Percentiles rank a stretch among this genome's conserved stretches.
These are phyloP conservation scores for Sugiyamaella lignohabitans DNA, from an alignment of 805 yeast genomes.

Conservation along the genomic window DNA sequence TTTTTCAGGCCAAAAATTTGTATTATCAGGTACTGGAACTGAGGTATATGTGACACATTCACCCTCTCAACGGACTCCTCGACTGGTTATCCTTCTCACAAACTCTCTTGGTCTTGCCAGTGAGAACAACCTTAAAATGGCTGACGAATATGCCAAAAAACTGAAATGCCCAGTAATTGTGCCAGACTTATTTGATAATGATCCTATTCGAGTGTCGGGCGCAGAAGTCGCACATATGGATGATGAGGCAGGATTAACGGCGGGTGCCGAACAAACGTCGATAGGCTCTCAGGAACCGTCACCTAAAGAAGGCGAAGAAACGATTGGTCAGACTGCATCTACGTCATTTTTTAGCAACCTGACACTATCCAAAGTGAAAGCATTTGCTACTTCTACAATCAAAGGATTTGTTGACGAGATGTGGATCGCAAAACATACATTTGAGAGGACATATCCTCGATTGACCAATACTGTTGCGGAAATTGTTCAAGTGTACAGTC, in stretches of 20 bases:
- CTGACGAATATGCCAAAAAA: slow-evolving; percentile 26
- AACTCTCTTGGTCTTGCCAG: slow-evolving; percentile 30
- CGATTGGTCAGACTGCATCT: neutral
- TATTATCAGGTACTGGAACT: slow-evolving; percentile 18
- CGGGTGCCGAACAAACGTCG: neutral
- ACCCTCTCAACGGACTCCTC: slow-evolving; percentile 7
- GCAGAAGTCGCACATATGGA: slow-evolving; percentile 13
- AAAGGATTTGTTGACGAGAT: slow-evolving; percentile 32
- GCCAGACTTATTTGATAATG: slow-evolving; percentile 29
- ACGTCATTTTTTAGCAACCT: slow-evolving; percentile 1
- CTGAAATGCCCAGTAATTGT: slow-evolving; percentile 27
- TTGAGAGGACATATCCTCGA: slow-evolving; percentile 26
- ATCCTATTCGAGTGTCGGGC: slow-evolving; percentile 25
- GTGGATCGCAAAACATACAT: slow-evolving; percentile 33
- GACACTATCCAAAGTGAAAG: slow-evolving; percentile 18
- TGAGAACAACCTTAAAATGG: slow-evolving; percentile 25
- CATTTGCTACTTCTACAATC: slow-evolving; percentile 24
- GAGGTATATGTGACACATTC: slow-evolving; percentile 21
- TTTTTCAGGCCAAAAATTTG: slow-evolving; percentile 21
- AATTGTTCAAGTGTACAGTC: slow-evolving; percentile 25
- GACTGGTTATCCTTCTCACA: slow-evolving; percentile 25
- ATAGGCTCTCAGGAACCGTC: no score
- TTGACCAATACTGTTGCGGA: slow-evolving; percentile 25
- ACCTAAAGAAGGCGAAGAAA: no score
- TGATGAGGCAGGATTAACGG: neutral